These are phyloP conservation scores for Lactarius pseudohatsudake DNA, from an alignment of 768 basidiomycete species.

Conservation along the genomic window DNA sequence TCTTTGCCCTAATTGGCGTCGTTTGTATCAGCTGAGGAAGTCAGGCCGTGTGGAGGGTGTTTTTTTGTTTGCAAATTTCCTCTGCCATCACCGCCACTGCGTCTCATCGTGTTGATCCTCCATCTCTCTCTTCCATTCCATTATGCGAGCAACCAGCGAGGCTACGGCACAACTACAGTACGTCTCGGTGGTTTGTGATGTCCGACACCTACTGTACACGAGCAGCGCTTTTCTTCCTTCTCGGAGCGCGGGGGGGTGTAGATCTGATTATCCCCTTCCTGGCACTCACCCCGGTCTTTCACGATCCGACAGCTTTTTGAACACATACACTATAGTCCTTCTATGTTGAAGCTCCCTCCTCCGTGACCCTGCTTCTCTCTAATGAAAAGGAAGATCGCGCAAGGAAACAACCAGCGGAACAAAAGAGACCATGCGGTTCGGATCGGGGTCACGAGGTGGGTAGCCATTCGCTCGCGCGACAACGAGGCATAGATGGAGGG, in stretches of 20 bases:
- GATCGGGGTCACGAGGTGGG: background rate
- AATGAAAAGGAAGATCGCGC: background rate
- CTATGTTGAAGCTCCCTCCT: too few relatives aligned
- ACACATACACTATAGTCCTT: background rate
- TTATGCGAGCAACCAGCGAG: background rate
- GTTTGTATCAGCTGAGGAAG: slow-evolving; percentile 1
- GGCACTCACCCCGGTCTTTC: background rate
- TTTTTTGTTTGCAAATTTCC: background rate
- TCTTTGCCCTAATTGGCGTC: background rate
- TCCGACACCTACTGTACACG: slow-evolving; percentile 1
- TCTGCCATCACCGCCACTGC: slow-evolving; percentile 23
- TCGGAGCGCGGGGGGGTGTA: background rate
- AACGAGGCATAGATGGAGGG: background rate
- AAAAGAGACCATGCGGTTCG: background rate
- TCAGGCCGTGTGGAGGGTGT: too few relatives aligned
- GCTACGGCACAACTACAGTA: background rate
- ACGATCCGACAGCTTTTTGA: background rate
- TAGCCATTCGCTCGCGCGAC: background rate
- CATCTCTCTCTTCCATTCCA: background rate
- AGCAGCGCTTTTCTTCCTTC: background rate
- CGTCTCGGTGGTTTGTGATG: background rate
- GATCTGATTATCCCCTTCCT: background rate
- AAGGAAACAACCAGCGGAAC: background rate
- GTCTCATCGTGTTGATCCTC: slow-evolving; percentile 19
- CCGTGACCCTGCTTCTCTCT: background rate